phyloP scores from a whole-genome alignment of 345 rosid genomes.

The Syzygium aromaticum region DNA sequence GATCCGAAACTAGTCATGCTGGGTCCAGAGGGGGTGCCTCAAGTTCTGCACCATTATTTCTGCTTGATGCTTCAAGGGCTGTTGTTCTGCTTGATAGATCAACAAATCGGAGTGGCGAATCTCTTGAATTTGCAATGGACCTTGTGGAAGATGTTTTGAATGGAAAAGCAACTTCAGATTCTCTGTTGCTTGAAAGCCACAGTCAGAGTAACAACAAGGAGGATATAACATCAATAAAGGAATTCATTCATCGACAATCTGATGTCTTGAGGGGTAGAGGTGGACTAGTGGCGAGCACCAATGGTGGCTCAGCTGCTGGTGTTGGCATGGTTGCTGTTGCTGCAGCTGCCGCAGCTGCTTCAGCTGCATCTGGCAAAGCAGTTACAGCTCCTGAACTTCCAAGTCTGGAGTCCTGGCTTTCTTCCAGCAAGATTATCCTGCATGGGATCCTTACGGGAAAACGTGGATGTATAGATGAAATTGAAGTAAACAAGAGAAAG shows the following conservation, averaged over 20 bases:
- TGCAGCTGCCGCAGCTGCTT: constrained; percentile 86
- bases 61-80: constrained; percentile 70
- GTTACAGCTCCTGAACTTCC: constrained; percentile 54
- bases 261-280: constrained; percentile 82
- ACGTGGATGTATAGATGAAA: constrained; percentile 33
- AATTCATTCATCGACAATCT: constrained; percentile 58
- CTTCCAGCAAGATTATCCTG: constrained; percentile 48
- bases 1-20: constrained; percentile 43
- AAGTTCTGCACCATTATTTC: constrained; percentile 60
- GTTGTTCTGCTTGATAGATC: constrained; percentile 56
- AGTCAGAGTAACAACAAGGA: constrained; percentile 48
- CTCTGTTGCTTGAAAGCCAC: constrained; percentile 66
- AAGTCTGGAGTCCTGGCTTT: constrained; percentile 52
- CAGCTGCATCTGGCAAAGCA: constrained; percentile 58
- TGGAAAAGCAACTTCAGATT: constrained; percentile 62
- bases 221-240: constrained; percentile 56
- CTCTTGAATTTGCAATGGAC: constrained; percentile 56
- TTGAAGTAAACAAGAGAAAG: constrained; percentile 43
- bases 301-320: constrained; percentile 48
- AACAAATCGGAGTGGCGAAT: constrained; percentile 36
- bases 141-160: constrained; percentile 74
- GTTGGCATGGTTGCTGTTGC: constrained; percentile 87
- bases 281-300: constrained; percentile 37
- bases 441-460: constrained; percentile 50
- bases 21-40: constrained; percentile 51